Evolutionary conservation across 257 asterid species (phyloP), one percentile per base, ranked within the genome.

Genomic region (Thymus quinquecostatus): DNA sequence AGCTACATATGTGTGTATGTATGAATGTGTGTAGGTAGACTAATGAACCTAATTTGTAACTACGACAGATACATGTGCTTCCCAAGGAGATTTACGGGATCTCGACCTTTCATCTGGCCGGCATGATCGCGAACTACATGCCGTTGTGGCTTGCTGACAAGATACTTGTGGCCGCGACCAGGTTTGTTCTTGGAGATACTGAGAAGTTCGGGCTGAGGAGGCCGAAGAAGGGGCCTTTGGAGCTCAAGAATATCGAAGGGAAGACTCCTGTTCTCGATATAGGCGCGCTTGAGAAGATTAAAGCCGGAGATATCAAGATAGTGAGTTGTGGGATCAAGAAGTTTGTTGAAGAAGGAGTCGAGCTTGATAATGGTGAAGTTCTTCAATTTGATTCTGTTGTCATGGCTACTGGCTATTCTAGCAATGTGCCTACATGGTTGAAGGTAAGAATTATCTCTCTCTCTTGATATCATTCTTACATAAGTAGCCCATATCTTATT

Each of bases 351-450:
- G 85, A 70, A 11, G 88, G 88, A 68, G 97, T 91, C 64, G 95
- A 94, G 82, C 79, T 94, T 38, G 76, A 77, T 21, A 78, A 86
- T 72, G 95, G 93, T 1, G 75, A 88, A 14, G n/a, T 82, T 79
- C 88, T 86, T 73, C 84, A 82, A 5, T 60, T 86, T 67, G 96
- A 94, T 74, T 82, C 86, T 71, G 90, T 91, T 5, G 81, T 94
- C 57, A 69, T 87, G 71, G 97, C 99, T 0, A 94, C 99, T 47
- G 99, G 99, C 11, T 94, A 94, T 72, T 75, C 89, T 60, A 94
- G 96, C 96, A 94, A 94, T 84, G 97, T 94, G 27, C 97, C 97
- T 5, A 83, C 92, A 32, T 94, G 99, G 99, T 75, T 94, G 45
- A 86, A 91, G 97, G 97, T 94, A 38, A 80, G 81, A 69, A 33